phyloP scores from a whole-genome alignment of 2,329 filamentous ascomycete species.

The Ophiostoma himal-ulmi region DNA sequence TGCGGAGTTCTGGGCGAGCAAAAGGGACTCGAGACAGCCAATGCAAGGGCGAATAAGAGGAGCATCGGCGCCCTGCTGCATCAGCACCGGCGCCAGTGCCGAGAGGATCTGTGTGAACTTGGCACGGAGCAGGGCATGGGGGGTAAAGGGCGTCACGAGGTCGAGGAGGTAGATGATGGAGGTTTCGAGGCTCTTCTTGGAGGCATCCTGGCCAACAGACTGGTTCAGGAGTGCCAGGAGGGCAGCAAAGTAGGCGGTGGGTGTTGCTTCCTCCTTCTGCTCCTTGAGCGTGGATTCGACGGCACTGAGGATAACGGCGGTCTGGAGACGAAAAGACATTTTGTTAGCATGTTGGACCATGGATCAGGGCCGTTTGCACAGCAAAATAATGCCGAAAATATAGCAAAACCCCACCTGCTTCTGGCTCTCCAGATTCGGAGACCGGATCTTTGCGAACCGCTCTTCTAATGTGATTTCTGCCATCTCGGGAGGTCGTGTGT shows the following conservation, averaged over 20 bases:
- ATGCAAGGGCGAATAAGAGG: slow-evolving; percentile 81
- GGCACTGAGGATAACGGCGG: slow-evolving; percentile 77
- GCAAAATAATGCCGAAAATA: background rate
- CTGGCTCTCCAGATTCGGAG: slow-evolving; percentile 91
- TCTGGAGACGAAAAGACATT: slow-evolving; percentile 43
- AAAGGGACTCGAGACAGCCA: slow-evolving; percentile 85
- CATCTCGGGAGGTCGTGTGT: slow-evolving; percentile 35
- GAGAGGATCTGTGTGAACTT: slow-evolving; percentile 94
- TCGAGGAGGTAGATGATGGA: slow-evolving; percentile 95
- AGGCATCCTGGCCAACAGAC: slow-evolving; percentile 60
- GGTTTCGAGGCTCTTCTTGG: slow-evolving; percentile 76
- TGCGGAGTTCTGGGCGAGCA: slow-evolving; percentile 78
- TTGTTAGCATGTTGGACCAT: background rate
- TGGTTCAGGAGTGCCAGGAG: slow-evolving; percentile 81
- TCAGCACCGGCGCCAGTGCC: slow-evolving; percentile 76
- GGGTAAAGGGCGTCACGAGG: slow-evolving; percentile 76
- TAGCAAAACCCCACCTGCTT: slow-evolving; percentile 60
- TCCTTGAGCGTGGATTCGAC: slow-evolving; percentile 90
- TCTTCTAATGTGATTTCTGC: slow-evolving; percentile 61
- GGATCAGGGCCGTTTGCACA: background rate
- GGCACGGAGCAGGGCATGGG: slow-evolving; percentile 78
- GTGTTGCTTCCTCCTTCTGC: slow-evolving; percentile 73
- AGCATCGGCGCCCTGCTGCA: slow-evolving; percentile 75
- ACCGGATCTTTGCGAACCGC: slow-evolving; percentile 95
- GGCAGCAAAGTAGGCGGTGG: slow-evolving; percentile 94